Evolutionary conservation across 2,329 filamentous ascomycete species (phyloP).

Genomic region (Aspergillus spinulosporus): DNA sequence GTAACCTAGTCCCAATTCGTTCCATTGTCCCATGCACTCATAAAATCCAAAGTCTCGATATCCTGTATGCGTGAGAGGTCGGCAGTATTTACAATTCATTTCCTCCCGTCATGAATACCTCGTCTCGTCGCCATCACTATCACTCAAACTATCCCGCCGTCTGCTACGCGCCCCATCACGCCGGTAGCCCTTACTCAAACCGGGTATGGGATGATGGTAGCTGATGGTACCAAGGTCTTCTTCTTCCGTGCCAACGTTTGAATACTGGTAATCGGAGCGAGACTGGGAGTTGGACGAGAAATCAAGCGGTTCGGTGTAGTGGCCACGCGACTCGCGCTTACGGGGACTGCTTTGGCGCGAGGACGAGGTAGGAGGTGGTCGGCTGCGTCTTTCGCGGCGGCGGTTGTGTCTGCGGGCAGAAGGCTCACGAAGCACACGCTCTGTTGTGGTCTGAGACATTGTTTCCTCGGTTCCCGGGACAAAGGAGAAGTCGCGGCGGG

Average conservation of each 20-base stretch:
- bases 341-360: constrained; percentile 39
- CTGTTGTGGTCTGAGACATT: constrained; percentile 42
- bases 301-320: constrained; percentile 48
- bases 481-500: constrained; percentile 52
- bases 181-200: constrained; percentile 49
- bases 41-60: neutral
- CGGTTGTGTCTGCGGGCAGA: constrained; percentile 33
- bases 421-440: constrained; percentile 28
- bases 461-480: constrained; percentile 49
- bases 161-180: constrained; percentile 41
- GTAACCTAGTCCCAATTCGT: neutral
- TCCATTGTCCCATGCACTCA: neutral
- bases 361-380: constrained; percentile 28
- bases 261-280: constrained; percentile 44
- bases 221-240: constrained; percentile 53
- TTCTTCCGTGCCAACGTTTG: constrained; percentile 43
- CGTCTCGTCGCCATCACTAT: constrained; percentile 49
- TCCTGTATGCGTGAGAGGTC: neutral
- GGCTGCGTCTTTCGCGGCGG: constrained; percentile 31
- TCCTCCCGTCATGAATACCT: constrained; percentile 26
- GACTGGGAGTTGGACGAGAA: constrained; percentile 42
- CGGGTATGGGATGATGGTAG: constrained; percentile 60
- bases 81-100: neutral
- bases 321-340: constrained; percentile 39
- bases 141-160: constrained; percentile 55